Evolutionary conservation across 139 green algal species (phyloP).

Genomic region (Chlorella sorokiniana): DNA sequence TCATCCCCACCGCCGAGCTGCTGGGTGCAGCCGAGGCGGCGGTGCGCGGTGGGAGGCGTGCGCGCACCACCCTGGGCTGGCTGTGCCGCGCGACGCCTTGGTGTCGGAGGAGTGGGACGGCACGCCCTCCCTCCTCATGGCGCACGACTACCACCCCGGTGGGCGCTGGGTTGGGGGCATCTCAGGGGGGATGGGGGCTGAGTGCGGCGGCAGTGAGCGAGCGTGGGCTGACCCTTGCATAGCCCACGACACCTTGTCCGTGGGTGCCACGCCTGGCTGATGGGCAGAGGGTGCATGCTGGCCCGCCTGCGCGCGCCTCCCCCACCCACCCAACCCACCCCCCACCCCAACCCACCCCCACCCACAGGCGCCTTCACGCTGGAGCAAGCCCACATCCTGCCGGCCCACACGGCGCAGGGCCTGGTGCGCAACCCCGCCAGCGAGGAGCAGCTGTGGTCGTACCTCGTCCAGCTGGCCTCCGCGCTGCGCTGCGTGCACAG

Average conservation of each 20-base stretch:
- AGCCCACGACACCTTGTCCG: too few species aligned
- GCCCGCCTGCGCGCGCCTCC: neutral
- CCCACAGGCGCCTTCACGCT: constrained; percentile 60
- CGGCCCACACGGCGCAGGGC: constrained; percentile 30
- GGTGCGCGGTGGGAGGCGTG: constrained; percentile 68
- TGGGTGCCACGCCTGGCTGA: too few species aligned
- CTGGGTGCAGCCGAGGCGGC: constrained; percentile 54
- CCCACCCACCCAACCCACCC: neutral
- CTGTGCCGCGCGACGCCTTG: constrained; percentile 68
- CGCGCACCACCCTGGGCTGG: constrained; percentile 75
- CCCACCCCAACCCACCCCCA: constrained; percentile 5
- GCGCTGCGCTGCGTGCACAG: constrained; percentile 74
- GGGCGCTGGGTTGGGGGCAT: neutral
- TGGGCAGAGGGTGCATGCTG: too few species aligned
- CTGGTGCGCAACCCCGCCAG: constrained; percentile 46
- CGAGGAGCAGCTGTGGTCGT: constrained; percentile 88
- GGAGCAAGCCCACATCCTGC: constrained; percentile 54
- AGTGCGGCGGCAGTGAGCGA: too few species aligned
- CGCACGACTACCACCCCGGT: constrained; percentile 73
- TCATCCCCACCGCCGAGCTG: constrained; percentile 73
- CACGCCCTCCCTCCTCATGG: constrained; percentile 61
- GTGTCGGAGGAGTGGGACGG: constrained; percentile 69
- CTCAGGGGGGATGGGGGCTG: too few species aligned
- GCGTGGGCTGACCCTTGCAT: neutral
- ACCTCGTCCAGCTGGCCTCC: constrained; percentile 74